Conservation (phyloP, 495 filamentous ascomycete species). For the Penicillium cinerascens region DNA sequence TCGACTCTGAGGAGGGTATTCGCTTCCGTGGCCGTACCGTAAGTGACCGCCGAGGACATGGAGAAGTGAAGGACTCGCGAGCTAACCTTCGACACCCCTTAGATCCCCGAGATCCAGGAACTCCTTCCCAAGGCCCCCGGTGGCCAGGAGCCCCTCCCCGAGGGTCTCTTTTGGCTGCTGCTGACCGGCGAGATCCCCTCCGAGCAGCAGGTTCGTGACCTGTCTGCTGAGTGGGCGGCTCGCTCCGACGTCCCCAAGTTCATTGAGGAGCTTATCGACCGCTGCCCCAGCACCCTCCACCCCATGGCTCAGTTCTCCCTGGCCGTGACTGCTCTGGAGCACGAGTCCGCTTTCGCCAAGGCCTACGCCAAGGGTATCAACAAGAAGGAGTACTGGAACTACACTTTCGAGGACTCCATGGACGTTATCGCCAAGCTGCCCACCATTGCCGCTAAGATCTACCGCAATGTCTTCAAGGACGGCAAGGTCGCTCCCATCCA, state of each 20-base stretch:
- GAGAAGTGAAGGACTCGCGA: not conserved
- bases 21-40: constrained; percentile 95
- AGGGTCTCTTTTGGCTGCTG: constrained; percentile 99
- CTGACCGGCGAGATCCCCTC: constrained; percentile 94
- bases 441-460: constrained; percentile 95
- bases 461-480: constrained; percentile 99
- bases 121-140: constrained; percentile 93
- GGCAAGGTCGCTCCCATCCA: constrained; percentile 93
- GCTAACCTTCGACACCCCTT: constrained; percentile 18
- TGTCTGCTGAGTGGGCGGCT: constrained; percentile 98
- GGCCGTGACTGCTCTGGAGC: constrained; percentile 95
- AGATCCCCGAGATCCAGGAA: constrained; percentile 97
- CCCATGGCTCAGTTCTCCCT: constrained; percentile 99
- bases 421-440: constrained; percentile 99
- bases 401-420: constrained; percentile 99
- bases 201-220: constrained; percentile 94
- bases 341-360: constrained; percentile 94
- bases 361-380: constrained; percentile 97
- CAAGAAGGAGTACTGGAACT: constrained; percentile 98
- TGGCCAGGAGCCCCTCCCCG: constrained; percentile 91
- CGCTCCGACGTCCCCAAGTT: constrained; percentile 94
- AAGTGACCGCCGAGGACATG: constrained; percentile 22
- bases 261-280: constrained; percentile 98
- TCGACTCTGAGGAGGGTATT: constrained; percentile 98
- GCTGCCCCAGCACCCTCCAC: constrained; percentile 96